These are phyloP conservation scores for Ceratobasidium sp. DNA, from an alignment of 1,284 basidiomycete species.

Conservation along the genomic window DNA sequence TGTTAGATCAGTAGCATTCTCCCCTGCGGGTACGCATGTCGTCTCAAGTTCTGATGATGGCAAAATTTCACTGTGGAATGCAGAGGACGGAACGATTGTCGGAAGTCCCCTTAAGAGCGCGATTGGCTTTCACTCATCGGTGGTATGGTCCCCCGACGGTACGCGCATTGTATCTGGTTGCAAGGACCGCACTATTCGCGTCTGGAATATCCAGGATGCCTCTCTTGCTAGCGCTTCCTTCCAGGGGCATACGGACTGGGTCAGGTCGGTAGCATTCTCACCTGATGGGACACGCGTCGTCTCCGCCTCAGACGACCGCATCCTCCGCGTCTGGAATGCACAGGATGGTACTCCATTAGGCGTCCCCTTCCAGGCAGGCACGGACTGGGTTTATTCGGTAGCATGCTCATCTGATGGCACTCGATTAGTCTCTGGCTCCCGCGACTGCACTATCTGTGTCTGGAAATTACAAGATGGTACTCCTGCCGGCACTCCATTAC, in stretches of 20 bases:
- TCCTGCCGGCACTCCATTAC: too few relatives aligned
- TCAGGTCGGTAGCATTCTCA: neutral
- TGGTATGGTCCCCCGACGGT: neutral
- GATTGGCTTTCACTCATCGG: neutral
- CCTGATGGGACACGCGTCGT: neutral
- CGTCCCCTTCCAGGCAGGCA: neutral
- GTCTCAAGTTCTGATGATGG: neutral
- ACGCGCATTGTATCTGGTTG: neutral
- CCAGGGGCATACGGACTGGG: neutral
- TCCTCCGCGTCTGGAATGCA: conserved; percentile 5
- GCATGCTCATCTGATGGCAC: neutral
- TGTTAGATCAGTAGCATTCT: neutral
- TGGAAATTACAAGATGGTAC: neutral
- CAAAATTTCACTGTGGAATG: neutral
- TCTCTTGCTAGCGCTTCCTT: neutral
- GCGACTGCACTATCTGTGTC: neutral
- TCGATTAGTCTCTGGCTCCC: neutral
- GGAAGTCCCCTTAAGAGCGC: neutral
- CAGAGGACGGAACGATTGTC: neutral
- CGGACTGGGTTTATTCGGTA: neutral
- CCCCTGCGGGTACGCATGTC: neutral
- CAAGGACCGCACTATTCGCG: neutral
- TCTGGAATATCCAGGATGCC: neutral
- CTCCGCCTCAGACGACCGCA: neutral
- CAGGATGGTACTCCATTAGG: neutral